Conservation (phyloP, 176 grass and related monocot species). For the Sorghum bicolor region DNA sequence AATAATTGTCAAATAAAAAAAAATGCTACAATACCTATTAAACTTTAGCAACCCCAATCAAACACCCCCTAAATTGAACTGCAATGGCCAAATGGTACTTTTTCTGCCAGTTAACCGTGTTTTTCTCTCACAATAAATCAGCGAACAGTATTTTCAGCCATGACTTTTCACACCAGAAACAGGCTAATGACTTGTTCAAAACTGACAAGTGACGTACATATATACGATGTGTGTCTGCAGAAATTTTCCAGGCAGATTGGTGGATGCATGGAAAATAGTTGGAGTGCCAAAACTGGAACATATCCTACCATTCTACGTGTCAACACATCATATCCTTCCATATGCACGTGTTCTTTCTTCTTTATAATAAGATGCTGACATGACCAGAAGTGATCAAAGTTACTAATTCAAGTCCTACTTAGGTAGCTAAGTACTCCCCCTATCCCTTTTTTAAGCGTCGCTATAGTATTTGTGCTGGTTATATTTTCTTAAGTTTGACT, state of each 20-base stretch:
- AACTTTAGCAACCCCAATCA: too few relatives aligned
- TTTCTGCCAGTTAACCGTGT: too few relatives aligned
- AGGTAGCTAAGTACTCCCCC: background rate
- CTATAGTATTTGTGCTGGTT: background rate
- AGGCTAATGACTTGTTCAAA: background rate
- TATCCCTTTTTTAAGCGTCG: background rate
- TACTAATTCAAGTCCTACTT: slow-evolving; percentile 1
- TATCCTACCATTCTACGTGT: background rate
- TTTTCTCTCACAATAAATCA: too few relatives aligned
- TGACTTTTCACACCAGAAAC: too few relatives aligned
- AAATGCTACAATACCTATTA: too few relatives aligned
- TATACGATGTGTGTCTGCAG: background rate
- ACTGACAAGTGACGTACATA: background rate
- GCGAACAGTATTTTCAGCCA: too few relatives aligned
- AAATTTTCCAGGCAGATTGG: background rate
- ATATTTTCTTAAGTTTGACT: too few relatives aligned
- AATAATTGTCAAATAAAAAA: too few relatives aligned
- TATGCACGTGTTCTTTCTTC: background rate
- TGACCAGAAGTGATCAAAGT: background rate
- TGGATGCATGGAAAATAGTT: background rate
- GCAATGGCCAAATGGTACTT: too few relatives aligned
- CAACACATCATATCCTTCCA: background rate
- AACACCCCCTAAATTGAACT: too few relatives aligned
- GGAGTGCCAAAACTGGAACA: slow-evolving; percentile 11
- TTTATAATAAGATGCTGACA: background rate